Evolutionary conservation across 1,284 basidiomycete species (phyloP), one percentile per base, ranked within the genome.

Genomic region (Farysia itapuensis): DNA sequence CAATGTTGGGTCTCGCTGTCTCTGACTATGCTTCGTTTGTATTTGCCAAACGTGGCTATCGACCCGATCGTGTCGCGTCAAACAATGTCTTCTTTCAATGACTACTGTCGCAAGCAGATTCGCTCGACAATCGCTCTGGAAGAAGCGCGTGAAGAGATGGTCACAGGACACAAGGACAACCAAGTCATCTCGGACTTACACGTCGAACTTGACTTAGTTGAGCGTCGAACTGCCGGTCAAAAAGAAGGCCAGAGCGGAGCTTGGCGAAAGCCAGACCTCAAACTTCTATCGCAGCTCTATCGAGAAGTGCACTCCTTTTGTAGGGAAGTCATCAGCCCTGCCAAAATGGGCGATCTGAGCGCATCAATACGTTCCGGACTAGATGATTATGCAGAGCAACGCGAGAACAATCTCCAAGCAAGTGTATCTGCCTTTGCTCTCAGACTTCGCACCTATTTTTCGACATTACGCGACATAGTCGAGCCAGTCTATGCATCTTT

Each of bases 41-140:
- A 88, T 72, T 81, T 97, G 35, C 92, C 95, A 0, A 84, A 90
- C 70, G 80, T 86, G 4, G 90, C 93, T 1, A 79, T 97, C 41
- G 95, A 98, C 75, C 94, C 94, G 8, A 84, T 87, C 13, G 85
- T 85, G 15, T 82, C 87, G 24, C 82, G 85, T 39, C 81, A 81
- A 34, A 84, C 83, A 26, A 79, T 81, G 0, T 77, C 77, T 5
- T 78, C 81, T 28, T 83, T 86, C 34, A 79, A 82, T 64, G 34
- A 43, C 14, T 40, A 50, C 28, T 49, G 57, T 15, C 74, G 81
- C 14, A 67, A 76, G 0, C 72, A 80, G n/a, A 68, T 89, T 0
- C 60, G 74, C 0, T 78, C 79, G 5, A 84, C 89, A 67, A 75
- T 88, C 5, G 53, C 70, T 1, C 80, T 89, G 3, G 85, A 90